phyloP scores from a whole-genome alignment of 805 yeast species.

The Brettanomyces nanus region DNA sequence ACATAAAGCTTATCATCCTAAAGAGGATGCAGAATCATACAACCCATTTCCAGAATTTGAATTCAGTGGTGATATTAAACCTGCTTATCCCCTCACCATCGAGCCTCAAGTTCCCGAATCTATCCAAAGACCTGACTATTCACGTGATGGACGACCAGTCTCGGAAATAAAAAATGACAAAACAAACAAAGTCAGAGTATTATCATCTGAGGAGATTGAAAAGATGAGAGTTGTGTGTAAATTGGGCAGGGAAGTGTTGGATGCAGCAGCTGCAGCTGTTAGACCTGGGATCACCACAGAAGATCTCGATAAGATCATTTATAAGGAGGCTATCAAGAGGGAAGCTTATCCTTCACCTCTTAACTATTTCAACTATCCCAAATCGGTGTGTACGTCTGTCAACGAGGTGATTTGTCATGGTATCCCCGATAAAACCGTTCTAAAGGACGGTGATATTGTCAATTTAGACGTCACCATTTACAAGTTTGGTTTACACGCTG shows the following conservation, averaged over 20 bases:
- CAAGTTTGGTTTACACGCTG: conserved; percentile 87
- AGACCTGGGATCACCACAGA: conserved; percentile 91
- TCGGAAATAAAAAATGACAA: conserved; percentile 70
- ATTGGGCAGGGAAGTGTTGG: conserved; percentile 82
- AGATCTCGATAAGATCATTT: conserved; percentile 79
- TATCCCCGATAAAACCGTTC: conserved; percentile 81
- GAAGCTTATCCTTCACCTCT: conserved; percentile 92
- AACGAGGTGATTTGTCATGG: conserved; percentile 97
- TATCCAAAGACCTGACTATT: conserved; percentile 77
- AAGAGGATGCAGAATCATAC: conserved; percentile 51
- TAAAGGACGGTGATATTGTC: conserved; percentile 90
- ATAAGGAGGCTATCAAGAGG: conserved; percentile 80
- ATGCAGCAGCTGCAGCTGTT: conserved; percentile 74
- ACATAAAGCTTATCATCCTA: conserved; percentile 71
- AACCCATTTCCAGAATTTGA: conserved; percentile 81
- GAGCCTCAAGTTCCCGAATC: conserved; percentile 63
- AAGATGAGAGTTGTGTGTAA: conserved; percentile 69
- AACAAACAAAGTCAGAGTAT: conserved; percentile 53
- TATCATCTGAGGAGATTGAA: conserved; percentile 60
- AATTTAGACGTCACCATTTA: conserved; percentile 84
- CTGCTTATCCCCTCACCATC: conserved; percentile 74
- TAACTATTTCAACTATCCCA: conserved; percentile 90
- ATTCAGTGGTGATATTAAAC: conserved; percentile 68
- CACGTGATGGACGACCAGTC: conserved; percentile 67
- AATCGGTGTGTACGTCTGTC: conserved; percentile 85